Percentiles rank a stretch among this genome's conserved stretches.
phyloP scores from a whole-genome alignment of 2,329 filamentous ascomycete species.

The Scytalidium lignicola region DNA sequence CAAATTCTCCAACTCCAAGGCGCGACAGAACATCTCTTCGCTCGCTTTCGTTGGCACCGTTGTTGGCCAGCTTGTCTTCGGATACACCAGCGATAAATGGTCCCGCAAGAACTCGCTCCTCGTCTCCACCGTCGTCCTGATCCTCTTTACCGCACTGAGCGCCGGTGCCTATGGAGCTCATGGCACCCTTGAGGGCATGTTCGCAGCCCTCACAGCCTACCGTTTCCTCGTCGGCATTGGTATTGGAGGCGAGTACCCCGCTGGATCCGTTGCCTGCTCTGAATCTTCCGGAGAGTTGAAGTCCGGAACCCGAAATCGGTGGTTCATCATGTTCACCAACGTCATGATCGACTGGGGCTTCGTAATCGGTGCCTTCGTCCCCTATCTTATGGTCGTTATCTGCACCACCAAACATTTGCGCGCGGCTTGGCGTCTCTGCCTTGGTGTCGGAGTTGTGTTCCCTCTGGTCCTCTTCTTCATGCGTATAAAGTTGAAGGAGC shows the following conservation, averaged over 20 bases:
- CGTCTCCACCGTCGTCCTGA: constrained; percentile 74
- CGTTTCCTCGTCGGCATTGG: constrained; percentile 77
- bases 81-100: constrained; percentile 76
- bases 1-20: constrained; percentile 62
- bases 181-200: constrained; percentile 64
- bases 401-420: constrained; percentile 52
- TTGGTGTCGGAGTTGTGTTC: constrained; percentile 76
- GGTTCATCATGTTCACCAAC: constrained; percentile 90
- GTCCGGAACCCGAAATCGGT: constrained; percentile 74
- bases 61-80: constrained; percentile 74
- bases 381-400: constrained; percentile 58
- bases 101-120: constrained; percentile 79
- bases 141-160: constrained; percentile 76
- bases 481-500: constrained; percentile 69
- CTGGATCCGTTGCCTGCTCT: constrained; percentile 76
- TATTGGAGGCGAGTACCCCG: constrained; percentile 80
- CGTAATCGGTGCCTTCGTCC: constrained; percentile 73
- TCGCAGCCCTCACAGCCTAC: constrained; percentile 75
- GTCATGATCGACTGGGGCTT: constrained; percentile 83
- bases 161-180: constrained; percentile 72
- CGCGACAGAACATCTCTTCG: constrained; percentile 69
- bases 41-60: constrained; percentile 88
- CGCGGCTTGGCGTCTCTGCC: constrained; percentile 74
- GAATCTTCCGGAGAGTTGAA: constrained; percentile 83
- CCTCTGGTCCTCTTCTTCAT: constrained; percentile 66